Evolutionary conservation across 768 basidiomycete genomes (phyloP).

Genomic region (Trametes villosa): DNA sequence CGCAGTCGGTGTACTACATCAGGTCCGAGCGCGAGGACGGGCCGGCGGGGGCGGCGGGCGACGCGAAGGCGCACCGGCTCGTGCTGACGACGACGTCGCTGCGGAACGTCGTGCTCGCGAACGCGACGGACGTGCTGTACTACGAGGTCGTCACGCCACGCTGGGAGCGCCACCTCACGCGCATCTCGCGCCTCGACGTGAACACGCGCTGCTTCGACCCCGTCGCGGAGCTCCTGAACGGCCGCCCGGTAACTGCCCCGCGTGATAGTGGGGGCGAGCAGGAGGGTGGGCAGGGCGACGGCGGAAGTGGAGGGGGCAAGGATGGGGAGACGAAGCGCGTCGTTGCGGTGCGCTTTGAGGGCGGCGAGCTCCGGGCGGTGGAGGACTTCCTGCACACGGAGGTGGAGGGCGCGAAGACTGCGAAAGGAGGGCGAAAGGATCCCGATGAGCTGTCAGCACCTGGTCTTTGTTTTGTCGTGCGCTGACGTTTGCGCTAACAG

Average conservation of each 20-base stretch:
- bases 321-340: conserved; percentile 32
- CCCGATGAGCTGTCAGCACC: conserved; percentile 17
- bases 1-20: conserved; percentile 23
- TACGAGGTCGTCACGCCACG: conserved; percentile 46
- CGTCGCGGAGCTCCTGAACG: conserved; percentile 39
- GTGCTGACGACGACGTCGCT: conserved; percentile 43
- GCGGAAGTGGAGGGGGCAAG: conserved; percentile 25
- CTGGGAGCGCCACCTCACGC: conserved; percentile 42
- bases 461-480: neutral
- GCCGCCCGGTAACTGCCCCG: conserved; percentile 14
- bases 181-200: conserved; percentile 38
- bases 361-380: conserved; percentile 31
- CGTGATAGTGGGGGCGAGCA: conserved; percentile 28
- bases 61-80: conserved; percentile 30
- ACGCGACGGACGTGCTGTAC: conserved; percentile 42
- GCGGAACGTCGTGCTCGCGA: conserved; percentile 44
- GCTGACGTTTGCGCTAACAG: conserved; percentile 21
- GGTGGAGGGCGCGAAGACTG: too few relatives aligned
- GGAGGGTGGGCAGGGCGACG: conserved; percentile 26
- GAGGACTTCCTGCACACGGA: conserved; percentile 37
- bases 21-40: neutral
- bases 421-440: conserved; percentile 16
- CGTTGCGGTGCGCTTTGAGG: conserved; percentile 36
- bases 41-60: neutral
- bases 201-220: conserved; percentile 35